Conservation (phyloP, 2,329 filamentous ascomycete genomes). For the Aspergillus arachidicola region DNA sequence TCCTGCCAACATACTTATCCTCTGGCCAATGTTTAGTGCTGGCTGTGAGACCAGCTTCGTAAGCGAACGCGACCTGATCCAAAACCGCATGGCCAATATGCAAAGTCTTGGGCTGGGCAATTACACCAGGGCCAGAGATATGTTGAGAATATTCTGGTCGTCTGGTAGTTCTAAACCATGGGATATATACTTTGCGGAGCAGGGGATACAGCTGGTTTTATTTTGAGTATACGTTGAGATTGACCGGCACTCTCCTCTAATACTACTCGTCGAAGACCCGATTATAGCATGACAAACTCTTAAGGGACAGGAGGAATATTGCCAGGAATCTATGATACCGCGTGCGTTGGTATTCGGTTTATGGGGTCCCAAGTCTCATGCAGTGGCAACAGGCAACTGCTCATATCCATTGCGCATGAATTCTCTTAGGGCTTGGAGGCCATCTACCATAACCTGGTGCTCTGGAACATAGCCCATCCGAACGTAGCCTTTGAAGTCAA, state of each 20-base stretch:
- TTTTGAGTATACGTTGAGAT: slow-evolving; percentile 17
- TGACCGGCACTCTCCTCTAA: neutral
- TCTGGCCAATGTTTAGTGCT: slow-evolving; percentile 37
- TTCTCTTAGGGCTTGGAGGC: slow-evolving; percentile 55
- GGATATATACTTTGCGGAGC: slow-evolving; percentile 24
- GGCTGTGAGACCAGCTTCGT: slow-evolving; percentile 30
- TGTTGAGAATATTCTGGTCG: slow-evolving; percentile 26
- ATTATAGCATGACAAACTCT: neutral
- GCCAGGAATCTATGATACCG: neutral
- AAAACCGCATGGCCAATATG: slow-evolving; percentile 32
- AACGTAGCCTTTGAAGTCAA: slow-evolving; percentile 72
- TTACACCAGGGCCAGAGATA: slow-evolving; percentile 27
- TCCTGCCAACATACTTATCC: slow-evolving; percentile 30
- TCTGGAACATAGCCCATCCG: slow-evolving; percentile 74
- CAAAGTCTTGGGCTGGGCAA: slow-evolving; percentile 32
- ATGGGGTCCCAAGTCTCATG: neutral
- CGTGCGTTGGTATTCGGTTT: neutral
- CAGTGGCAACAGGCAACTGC: slow-evolving; percentile 37
- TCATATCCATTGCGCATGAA: slow-evolving; percentile 59
- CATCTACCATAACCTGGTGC: slow-evolving; percentile 66
- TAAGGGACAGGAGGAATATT: neutral
- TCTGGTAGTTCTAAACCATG: slow-evolving; percentile 21
- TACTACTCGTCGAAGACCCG: too few relatives aligned
- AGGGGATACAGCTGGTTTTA: slow-evolving; percentile 27
- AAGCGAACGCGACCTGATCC: slow-evolving; percentile 21